Percentiles rank a stretch among this genome's conserved stretches.
phyloP scores from a whole-genome alignment of 1,284 basidiomycete genomes.

The Papiliotrema flavescens region DNA sequence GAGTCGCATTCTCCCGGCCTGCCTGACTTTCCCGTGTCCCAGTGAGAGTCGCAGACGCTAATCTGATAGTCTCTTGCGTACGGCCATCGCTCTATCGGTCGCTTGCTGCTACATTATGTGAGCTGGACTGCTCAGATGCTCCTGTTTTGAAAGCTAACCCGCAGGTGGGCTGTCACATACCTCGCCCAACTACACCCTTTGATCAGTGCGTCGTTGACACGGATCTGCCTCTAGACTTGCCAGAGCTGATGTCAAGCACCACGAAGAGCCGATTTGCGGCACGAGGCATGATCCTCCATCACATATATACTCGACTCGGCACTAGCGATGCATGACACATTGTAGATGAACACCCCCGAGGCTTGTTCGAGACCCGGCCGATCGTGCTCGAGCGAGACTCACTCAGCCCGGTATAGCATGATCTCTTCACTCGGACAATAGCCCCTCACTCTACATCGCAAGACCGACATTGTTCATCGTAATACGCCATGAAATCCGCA shows the following conservation, averaged over 20 bases:
- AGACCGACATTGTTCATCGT: slow-evolving; percentile 5
- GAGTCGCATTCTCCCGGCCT: slow-evolving; percentile 34
- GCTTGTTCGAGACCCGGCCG: background rate
- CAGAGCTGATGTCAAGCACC: slow-evolving; percentile 32
- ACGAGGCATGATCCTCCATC: slow-evolving; percentile 18
- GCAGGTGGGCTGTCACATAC: slow-evolving; percentile 82
- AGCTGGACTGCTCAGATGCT: slow-evolving; percentile 4
- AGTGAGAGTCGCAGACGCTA: background rate
- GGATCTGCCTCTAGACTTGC: no score
- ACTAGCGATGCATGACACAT: slow-evolving; percentile 6
- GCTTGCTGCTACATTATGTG: slow-evolving; percentile 79
- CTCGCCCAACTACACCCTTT: slow-evolving; percentile 86
- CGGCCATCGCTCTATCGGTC: slow-evolving; percentile 69
- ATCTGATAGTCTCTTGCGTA: slow-evolving; percentile 66
- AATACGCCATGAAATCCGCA: slow-evolving; percentile 7
- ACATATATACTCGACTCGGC: background rate
- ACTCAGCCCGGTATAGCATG: no score
- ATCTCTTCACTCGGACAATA: no score
- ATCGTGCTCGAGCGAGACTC: no score
- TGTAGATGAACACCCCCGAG: background rate
- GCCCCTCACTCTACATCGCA: background rate
- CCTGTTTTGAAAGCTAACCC: background rate
- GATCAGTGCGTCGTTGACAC: slow-evolving; percentile 58
- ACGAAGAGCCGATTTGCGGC: slow-evolving; percentile 38
- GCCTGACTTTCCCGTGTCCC: background rate